Evolutionary conservation across 768 basidiomycete genomes (phyloP), one percentile per base, ranked within the genome.

Genomic region (Sistotremastrum suecicum): DNA sequence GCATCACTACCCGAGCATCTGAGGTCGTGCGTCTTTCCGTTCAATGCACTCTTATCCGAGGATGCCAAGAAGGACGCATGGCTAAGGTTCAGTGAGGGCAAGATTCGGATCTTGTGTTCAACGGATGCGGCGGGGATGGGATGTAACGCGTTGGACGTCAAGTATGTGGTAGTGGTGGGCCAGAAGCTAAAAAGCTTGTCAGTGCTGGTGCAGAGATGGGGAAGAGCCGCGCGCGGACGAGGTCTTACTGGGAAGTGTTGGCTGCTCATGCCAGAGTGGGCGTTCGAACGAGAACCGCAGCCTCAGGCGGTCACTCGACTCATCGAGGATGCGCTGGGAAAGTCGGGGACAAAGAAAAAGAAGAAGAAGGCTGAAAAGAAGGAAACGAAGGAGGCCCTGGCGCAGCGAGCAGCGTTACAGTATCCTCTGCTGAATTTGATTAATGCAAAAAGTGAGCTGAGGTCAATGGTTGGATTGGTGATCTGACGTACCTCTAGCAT

Each of bases 61-160:
- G 35, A 12, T 1, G 55, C 42, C 3, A 60, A 60, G 42, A 36
- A 42, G 12, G 10, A 39, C 10, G 8, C 40, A 0, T 60, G 57
- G 58, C 49, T 49, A 7, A 7, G 41, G 20, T 58, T 60, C 38
- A 33, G 42, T 8, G 33, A 37, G 5, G 58, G 55, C 20, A 36
- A 44, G 30, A 45, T 51, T 34, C 50, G 50, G 0, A 54, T 54
- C 42, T 41, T 59, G 7, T 48, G 47, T 32, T 47, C 56, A 7
- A 57, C 56, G 8, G 55, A 58, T 42, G 57, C 53, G 0, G 53
- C 55, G 1, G 49, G 50, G 4, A 54, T 54, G 55, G 56, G 56
- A 10, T 54, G 56, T 39, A 55, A 56, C 32, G 50, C 53, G 4
- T 38, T 49, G 2, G 48, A 56, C 34, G 50, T 58, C 6, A 34